Evolutionary conservation across 2,329 filamentous ascomycete species (phyloP), one percentile per base, ranked within the genome.

Genomic region (Didymella keratinophila): DNA sequence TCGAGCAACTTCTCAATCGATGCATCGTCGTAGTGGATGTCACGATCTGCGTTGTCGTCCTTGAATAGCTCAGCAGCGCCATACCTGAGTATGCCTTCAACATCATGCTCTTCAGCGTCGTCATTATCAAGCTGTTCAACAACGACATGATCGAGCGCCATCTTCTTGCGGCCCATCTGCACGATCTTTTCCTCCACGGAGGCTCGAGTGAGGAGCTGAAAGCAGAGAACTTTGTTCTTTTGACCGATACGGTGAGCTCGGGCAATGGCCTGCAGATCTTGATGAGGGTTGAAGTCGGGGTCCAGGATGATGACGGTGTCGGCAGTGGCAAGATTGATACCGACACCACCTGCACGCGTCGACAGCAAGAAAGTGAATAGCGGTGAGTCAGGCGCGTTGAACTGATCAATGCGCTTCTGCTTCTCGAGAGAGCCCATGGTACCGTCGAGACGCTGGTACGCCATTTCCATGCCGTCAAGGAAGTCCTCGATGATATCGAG

Each of bases 291-390:
- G 81, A 96, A 98, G 72, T 99, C 95, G 0, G 92, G 92, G 69
- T 99, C 93, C 65, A 98, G 87, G 65, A 99, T 97, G 64, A 99
- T 97, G 61, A 99, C 96, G 0, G 95, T 99, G 72, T 99, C 95
- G 2, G 95, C 95, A 8, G 93, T 97, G 0, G 95, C 95, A 54
- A 99, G 83, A 72, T 99, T 99, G 81, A 99, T 99, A 16, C 95
- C 96, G 0, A 99, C 94, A 70, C 96, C 95, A 52, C 95, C 95
- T 18, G 96, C 93, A 63, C 95, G 89, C 3, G 96, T 99, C 0
- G 94, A 98, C 0, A 99, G 83, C 18, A 99, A 79, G 77, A 99
- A 98, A 0, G 90, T 93, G 74, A 98, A 99, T 0, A 96, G 80
- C 0, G 86, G 80, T 0, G 94, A 98, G 52, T 89, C 84, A 0